These are phyloP conservation scores for Arthrobotrys pseudoclavata DNA, from an alignment of 2,329 filamentous ascomycete genomes.

Conservation along the genomic window DNA sequence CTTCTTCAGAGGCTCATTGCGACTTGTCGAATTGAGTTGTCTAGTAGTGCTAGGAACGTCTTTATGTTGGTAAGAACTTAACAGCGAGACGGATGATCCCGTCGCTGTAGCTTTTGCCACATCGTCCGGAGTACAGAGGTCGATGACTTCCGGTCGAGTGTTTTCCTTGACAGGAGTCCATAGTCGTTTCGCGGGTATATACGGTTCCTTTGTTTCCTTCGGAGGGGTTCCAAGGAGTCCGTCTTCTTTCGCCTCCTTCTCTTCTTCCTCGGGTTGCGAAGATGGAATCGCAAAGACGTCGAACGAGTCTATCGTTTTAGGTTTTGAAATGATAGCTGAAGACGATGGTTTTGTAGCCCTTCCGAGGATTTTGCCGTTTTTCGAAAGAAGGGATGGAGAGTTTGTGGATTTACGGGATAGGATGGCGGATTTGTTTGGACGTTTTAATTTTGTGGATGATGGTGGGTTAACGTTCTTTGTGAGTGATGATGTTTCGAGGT, in stretches of 20 bases:
- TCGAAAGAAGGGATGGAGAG: constrained; percentile 35
- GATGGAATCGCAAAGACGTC: constrained; percentile 48
- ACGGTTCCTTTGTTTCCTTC: constrained; percentile 37
- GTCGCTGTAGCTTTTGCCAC: constrained; percentile 8
- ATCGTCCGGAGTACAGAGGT: constrained; percentile 51
- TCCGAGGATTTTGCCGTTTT: constrained; percentile 40
- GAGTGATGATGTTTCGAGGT: neutral
- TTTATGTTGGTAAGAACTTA: constrained; percentile 39
- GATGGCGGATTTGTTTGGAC: constrained; percentile 35
- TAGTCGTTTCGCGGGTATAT: constrained; percentile 46
- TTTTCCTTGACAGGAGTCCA: constrained; percentile 56
- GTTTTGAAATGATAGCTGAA: neutral
- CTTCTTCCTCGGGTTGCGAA: constrained; percentile 22
- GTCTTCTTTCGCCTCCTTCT: neutral
- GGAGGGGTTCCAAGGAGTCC: constrained; percentile 34
- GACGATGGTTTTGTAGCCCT: constrained; percentile 34
- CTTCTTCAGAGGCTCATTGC: constrained; percentile 33
- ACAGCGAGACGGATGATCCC: constrained; percentile 26
- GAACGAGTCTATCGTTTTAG: constrained; percentile 25
- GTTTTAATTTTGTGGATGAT: constrained; percentile 29
- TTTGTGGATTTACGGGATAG: constrained; percentile 36
- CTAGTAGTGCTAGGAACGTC: neutral
- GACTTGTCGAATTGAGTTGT: neutral
- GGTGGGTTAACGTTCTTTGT: neutral
- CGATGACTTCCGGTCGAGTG: constrained; percentile 40